Percentiles rank a stretch among this genome's conserved stretches.
phyloP scores from a whole-genome alignment of 345 rosid species.

The Hibiscus trionum region DNA sequence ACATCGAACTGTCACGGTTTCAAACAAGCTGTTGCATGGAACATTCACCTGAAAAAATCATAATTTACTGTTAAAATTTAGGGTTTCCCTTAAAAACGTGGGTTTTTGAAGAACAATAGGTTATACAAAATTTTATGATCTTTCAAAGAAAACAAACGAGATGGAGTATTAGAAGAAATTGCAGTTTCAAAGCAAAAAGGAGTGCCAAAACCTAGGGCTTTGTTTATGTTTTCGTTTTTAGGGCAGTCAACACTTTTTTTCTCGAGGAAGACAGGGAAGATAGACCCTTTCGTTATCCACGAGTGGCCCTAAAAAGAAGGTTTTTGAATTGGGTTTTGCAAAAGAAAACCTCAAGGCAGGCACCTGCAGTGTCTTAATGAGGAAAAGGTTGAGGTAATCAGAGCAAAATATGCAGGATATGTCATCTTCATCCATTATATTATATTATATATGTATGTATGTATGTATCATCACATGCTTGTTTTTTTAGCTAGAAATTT shows the following conservation, averaged over 20 bases:
- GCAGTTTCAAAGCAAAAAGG: background rate
- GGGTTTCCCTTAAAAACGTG: background rate
- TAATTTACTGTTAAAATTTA: background rate
- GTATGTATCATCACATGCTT: conserved; percentile 1
- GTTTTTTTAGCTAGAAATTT: conserved; percentile 1
- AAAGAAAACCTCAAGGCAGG: background rate
- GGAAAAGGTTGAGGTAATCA: conserved; percentile 6
- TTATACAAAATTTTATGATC: background rate
- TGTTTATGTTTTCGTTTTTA: background rate
- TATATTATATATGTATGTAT: background rate
- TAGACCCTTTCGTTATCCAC: background rate
- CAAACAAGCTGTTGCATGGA: conserved; percentile 39
- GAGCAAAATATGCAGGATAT: background rate
- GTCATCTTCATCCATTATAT: background rate
- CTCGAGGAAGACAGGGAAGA: conserved; percentile 8
- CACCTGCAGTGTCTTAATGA: background rate
- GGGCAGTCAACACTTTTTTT: conserved; percentile 3
- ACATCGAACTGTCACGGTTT: conserved; percentile 41
- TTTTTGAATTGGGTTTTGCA: background rate
- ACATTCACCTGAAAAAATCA: conserved; percentile 36
- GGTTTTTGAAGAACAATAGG: background rate
- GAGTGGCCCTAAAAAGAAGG: background rate
- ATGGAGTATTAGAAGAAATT: background rate
- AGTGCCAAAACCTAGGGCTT: background rate
- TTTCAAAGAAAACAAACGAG: background rate